phyloP scores from a whole-genome alignment of 148 eudicot genomes.

The Rhododendron kiyosumense region DNA sequence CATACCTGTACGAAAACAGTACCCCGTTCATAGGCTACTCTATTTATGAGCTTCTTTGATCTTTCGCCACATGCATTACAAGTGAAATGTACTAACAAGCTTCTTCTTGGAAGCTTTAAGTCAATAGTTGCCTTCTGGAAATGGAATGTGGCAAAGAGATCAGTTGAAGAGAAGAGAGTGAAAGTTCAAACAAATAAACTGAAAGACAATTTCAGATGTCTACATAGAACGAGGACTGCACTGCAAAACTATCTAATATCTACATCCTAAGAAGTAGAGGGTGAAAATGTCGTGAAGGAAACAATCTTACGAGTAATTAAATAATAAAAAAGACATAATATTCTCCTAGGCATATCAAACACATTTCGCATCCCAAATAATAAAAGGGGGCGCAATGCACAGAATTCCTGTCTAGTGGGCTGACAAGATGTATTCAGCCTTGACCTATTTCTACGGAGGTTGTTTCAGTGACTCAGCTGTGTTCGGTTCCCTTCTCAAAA shows the following conservation, averaged over 20 bases:
- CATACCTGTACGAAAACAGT: conserved; percentile 89
- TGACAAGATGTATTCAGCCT: not conserved
- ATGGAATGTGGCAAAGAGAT: not conserved
- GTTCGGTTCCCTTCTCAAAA: no score
- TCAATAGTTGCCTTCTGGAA: conserved; percentile 61
- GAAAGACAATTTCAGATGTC: not conserved
- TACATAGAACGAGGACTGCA: not conserved
- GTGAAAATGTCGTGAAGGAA: not conserved
- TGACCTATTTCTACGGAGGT: not conserved
- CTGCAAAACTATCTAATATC: not conserved
- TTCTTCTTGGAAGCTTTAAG: conserved; percentile 80
- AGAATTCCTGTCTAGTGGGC: not conserved
- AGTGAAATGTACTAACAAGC: conserved; percentile 78
- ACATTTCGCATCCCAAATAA: not conserved
- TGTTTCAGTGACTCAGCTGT: not conserved
- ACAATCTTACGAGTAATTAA: not conserved
- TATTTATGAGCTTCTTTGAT: conserved; percentile 67
- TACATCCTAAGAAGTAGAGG: not conserved
- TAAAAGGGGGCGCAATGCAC: not conserved
- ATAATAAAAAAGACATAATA: not conserved
- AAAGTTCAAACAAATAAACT: not conserved
- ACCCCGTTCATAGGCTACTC: conserved; percentile 90
- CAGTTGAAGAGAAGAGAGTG: not conserved
- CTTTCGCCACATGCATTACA: conserved; percentile 81
- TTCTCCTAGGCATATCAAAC: not conserved